Evolutionary conservation across 139 green algal species (phyloP).

Genomic region (Chlamydomonas sp.): DNA sequence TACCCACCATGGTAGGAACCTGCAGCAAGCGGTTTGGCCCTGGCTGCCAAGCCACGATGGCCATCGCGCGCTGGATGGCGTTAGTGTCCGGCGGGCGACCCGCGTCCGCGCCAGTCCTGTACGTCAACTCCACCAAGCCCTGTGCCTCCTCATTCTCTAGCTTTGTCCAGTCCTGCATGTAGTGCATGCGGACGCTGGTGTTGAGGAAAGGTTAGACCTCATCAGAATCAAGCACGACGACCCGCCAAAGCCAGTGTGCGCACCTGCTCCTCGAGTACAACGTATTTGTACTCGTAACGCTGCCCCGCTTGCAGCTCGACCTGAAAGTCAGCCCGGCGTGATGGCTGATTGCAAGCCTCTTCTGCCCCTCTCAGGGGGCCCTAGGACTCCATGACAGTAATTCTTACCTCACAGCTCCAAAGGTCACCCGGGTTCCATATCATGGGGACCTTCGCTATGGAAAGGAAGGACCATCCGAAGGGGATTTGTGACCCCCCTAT

Average conservation of each 20-base stretch:
- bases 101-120: slow-evolving; percentile 73
- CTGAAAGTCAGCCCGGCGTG: slow-evolving; percentile 52
- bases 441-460: slow-evolving; percentile 93
- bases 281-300: slow-evolving; percentile 95
- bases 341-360: background rate
- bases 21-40: slow-evolving; percentile 87
- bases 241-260: background rate
- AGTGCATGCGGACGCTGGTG: background rate
- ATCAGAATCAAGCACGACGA: background rate
- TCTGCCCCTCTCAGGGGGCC: background rate
- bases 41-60: slow-evolving; percentile 95
- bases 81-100: slow-evolving; percentile 84
- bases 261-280: slow-evolving; percentile 94
- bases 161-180: slow-evolving; percentile 86
- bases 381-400: no score
- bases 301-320: slow-evolving; percentile 83
- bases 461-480: slow-evolving; percentile 93
- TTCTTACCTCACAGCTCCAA: slow-evolving; percentile 84
- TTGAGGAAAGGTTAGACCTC: background rate
- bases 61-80: slow-evolving; percentile 92
- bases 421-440: slow-evolving; percentile 85
- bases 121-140: slow-evolving; percentile 85
- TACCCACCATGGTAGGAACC: slow-evolving; percentile 77
- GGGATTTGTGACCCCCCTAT: slow-evolving; percentile 70
- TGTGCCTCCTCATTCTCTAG: slow-evolving; percentile 80